Percentiles rank a stretch among this genome's conserved stretches.
Conservation (phyloP, 495 filamentous ascomycete species). For the Penicillium tannophilum region DNA sequence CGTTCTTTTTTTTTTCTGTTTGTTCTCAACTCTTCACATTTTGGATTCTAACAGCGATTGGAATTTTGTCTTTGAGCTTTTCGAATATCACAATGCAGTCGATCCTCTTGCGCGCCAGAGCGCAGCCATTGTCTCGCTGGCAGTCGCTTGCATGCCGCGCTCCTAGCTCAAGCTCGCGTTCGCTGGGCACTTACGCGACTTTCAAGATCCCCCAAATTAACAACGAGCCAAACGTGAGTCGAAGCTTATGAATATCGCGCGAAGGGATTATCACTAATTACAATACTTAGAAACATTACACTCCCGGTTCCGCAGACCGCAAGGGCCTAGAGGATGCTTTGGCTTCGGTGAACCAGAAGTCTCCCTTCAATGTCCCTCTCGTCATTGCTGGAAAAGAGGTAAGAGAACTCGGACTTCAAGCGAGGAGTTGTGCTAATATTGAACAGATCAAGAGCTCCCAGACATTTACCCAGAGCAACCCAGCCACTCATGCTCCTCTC, state of each 20-base stretch:
- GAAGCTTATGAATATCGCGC: neutral
- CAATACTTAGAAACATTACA: constrained; percentile 73
- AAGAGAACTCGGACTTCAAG: constrained; percentile 13
- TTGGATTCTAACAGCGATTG: neutral
- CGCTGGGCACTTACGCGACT: constrained; percentile 61
- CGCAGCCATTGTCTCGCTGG: constrained; percentile 31
- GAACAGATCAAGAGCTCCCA: constrained; percentile 39
- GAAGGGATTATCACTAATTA: neutral
- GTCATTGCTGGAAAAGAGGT: constrained; percentile 80
- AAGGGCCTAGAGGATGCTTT: constrained; percentile 71
- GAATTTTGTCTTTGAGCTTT: neutral
- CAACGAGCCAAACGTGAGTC: constrained; percentile 91
- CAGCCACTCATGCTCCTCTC: constrained; percentile 71
- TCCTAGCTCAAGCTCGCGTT: constrained; percentile 28
- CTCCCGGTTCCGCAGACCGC: constrained; percentile 77
- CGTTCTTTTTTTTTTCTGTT: constrained; percentile 20
- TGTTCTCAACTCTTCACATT: neutral
- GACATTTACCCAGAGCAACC: constrained; percentile 65
- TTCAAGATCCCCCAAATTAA: constrained; percentile 86
- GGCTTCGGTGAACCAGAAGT: constrained; percentile 34
- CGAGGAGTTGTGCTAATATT: constrained; percentile 10
- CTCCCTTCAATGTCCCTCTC: constrained; percentile 70
- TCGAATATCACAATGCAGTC: constrained; percentile 36
- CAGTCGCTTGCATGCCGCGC: constrained; percentile 28
- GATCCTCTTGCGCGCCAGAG: constrained; percentile 35